A percentile compares a stretch with the other conserved stretches of the same genome.
Conservation (phyloP, 176 grass and related monocot genomes). For the Zea mays region Zm-B73-REFERENCE-NAM-5.0 NC_050097.1:207412501-207413000, state of each 20-base stretch:
- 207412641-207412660: background rate
- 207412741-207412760: background rate
- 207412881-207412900: background rate
- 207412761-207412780: background rate
- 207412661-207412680: background rate
- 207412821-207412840: background rate
- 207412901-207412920: too few species aligned
- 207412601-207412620: too few species aligned
- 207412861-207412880: background rate
- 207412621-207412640: too few species aligned
- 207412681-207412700: background rate
- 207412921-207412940: too few species aligned
- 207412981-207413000: too few species aligned
- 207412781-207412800: background rate
- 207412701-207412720: background rate
- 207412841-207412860: background rate
- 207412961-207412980: too few species aligned
- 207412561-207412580: too few species aligned
- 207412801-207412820: background rate
- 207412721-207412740: background rate
- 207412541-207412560: too few species aligned
- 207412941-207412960: too few species aligned
- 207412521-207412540: too few species aligned
- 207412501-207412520: too few species aligned
- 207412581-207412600: background rate